phyloP scores from a whole-genome alignment of 345 rosid genomes.

The Hibiscus tridactylites region DNA sequence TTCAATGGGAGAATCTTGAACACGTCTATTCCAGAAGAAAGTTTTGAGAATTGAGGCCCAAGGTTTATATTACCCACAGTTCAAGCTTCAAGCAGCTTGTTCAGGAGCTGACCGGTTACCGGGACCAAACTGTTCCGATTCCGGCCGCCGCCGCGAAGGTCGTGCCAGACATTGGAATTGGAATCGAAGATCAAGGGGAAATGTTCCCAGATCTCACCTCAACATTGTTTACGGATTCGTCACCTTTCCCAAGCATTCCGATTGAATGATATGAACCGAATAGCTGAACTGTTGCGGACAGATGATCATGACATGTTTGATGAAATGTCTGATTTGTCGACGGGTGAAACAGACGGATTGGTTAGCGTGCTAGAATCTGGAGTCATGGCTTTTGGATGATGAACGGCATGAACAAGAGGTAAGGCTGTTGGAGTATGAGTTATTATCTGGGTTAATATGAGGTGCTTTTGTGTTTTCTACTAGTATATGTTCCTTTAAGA shows the following conservation, averaged over 20 bases:
- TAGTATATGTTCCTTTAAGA: too few relatives aligned
- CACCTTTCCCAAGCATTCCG: neutral
- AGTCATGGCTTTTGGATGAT: constrained; percentile 30
- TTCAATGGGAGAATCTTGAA: too few relatives aligned
- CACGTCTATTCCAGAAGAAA: too few relatives aligned
- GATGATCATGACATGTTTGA: neutral
- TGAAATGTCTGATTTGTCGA: neutral
- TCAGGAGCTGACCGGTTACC: constrained; percentile 1
- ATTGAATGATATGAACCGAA: neutral
- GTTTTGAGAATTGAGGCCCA: neutral
- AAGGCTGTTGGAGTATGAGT: constrained; percentile 1
- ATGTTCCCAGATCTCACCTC: neutral
- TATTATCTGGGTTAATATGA: neutral
- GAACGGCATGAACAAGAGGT: constrained; percentile 5
- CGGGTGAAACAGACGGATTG: neutral
- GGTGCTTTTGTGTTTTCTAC: neutral
- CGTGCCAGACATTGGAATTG: neutral
- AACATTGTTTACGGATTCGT: neutral
- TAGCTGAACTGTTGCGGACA: neutral
- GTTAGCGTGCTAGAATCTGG: constrained; percentile 17
- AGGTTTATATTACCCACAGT: constrained; percentile 5
- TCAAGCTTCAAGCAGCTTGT: constrained; percentile 6
- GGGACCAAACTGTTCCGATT: neutral
- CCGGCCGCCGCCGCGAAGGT: neutral
- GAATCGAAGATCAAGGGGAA: neutral